A percentile compares a stretch with the other conserved stretches of the same genome.
Conservation (phyloP, 2,329 filamentous ascomycete species). For the Fusarium sp. region DNA sequence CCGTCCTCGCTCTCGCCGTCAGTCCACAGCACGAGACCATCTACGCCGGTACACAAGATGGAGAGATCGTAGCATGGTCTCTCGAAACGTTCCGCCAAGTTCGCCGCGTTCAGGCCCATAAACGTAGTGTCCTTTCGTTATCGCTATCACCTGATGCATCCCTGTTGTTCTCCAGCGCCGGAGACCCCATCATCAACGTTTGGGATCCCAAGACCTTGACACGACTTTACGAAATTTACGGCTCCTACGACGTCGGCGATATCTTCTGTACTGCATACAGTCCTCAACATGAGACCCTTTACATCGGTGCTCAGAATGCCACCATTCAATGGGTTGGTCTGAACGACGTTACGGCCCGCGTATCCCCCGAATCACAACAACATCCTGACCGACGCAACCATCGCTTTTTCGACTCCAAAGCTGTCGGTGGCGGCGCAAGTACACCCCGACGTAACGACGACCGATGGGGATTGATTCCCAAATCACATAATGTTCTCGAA, state of each 20-base stretch:
- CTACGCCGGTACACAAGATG: slow-evolving; percentile 92
- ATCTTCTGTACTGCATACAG: slow-evolving; percentile 97
- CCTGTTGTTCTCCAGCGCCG: slow-evolving; percentile 91
- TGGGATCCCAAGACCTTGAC: slow-evolving; percentile 85
- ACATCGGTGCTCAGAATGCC: slow-evolving; percentile 93
- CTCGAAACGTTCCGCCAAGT: slow-evolving; percentile 88
- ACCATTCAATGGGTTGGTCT: slow-evolving; percentile 93
- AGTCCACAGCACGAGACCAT: slow-evolving; percentile 83
- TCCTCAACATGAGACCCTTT: slow-evolving; percentile 81
- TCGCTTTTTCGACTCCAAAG: slow-evolving; percentile 92
- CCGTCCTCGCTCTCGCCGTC: slow-evolving; percentile 85
- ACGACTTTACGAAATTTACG: slow-evolving; percentile 90
- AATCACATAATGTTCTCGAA: slow-evolving; percentile 74
- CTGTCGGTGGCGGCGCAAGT: slow-evolving; percentile 80
- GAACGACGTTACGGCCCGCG: slow-evolving; percentile 71
- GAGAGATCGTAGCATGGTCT: slow-evolving; percentile 93
- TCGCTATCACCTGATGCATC: slow-evolving; percentile 80
- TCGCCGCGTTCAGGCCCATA: slow-evolving; percentile 86
- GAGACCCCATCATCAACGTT: slow-evolving; percentile 93
- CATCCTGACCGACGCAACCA: slow-evolving; percentile 85
- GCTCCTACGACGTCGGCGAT: slow-evolving; percentile 93
- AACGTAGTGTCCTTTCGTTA: slow-evolving; percentile 89
- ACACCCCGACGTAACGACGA: slow-evolving; percentile 79
- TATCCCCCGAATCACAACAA: slow-evolving; percentile 71
- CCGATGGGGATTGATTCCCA: slow-evolving; percentile 67